A percentile compares a stretch with the other conserved stretches of the same genome.
Evolutionary conservation across 768 basidiomycete genomes (phyloP).

Genomic region (Agaricus subrufescens): DNA sequence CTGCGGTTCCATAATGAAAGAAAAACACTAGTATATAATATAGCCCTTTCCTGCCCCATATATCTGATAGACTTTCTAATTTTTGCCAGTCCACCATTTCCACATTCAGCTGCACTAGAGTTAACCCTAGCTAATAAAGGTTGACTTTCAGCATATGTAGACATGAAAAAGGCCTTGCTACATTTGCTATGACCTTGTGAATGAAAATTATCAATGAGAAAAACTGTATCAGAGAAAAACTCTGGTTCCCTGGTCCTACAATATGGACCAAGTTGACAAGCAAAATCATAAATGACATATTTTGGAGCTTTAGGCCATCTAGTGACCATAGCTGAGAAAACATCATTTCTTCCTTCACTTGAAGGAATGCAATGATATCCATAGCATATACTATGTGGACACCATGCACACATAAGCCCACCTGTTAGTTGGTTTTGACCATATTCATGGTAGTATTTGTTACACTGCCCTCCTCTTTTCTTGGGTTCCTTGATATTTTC

Average conservation of each 20-base stretch:
- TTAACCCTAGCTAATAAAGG: background rate
- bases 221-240: slow-evolving; percentile 28
- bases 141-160: slow-evolving; percentile 21
- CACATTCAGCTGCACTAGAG: background rate
- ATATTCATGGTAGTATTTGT: too few species aligned
- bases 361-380: too few species aligned
- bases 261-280: slow-evolving; percentile 28
- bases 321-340: slow-evolving; percentile 24
- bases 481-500: too few species aligned
- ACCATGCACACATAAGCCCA: too few species aligned
- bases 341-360: too few species aligned
- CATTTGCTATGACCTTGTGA: slow-evolving; percentile 28
- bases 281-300: slow-evolving; percentile 21
- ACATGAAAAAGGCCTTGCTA: slow-evolving; percentile 22
- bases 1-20: slow-evolving; percentile 18
- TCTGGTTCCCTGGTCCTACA: slow-evolving; percentile 21
- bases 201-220: slow-evolving; percentile 31
- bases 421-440: too few species aligned
- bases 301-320: slow-evolving; percentile 24
- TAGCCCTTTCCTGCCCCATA: slow-evolving; percentile 25
- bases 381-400: too few species aligned
- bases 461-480: too few species aligned
- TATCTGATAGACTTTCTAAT: slow-evolving; percentile 26
- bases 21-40: slow-evolving; percentile 22
- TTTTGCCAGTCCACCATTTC: slow-evolving; percentile 7